Percentiles rank a stretch among this genome's conserved stretches.
Conservation (phyloP, 2,329 filamentous ascomycete species). For the Talaromyces albobiverticillius region DNA sequence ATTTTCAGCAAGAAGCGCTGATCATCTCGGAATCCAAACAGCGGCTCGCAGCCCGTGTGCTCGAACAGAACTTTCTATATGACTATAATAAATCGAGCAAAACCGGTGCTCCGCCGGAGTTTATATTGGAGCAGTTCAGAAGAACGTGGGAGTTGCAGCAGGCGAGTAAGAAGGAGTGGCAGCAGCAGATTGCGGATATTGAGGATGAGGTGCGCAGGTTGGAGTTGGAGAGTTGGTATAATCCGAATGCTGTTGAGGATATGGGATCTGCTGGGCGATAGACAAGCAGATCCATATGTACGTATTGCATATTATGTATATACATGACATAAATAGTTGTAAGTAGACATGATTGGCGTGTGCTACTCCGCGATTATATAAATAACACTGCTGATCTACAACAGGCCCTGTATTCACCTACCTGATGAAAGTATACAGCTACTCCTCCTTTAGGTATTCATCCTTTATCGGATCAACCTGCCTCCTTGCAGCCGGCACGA, state of each 20-base stretch:
- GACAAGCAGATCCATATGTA: no score
- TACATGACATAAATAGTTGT: no score
- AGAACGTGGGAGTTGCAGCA: constrained; percentile 62
- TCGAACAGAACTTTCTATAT: constrained; percentile 77
- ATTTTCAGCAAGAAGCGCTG: constrained; percentile 52
- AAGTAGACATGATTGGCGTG: no score
- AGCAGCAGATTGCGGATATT: constrained; percentile 54
- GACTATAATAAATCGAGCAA: constrained; percentile 64
- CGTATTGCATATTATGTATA: no score
- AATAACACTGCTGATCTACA: no score
- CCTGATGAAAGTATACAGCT: no score
- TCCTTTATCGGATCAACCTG: constrained; percentile 2
- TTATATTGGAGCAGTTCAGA: constrained; percentile 60
- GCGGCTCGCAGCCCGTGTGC: constrained; percentile 68
- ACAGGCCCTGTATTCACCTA: no score
- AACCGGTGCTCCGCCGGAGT: constrained; percentile 52
- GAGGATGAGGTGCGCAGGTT: constrained; percentile 58
- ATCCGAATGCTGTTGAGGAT: constrained; percentile 68
- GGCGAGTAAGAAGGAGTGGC: constrained; percentile 53
- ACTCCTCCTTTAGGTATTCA: no score
- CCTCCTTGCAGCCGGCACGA: not conserved
- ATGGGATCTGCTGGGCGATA: constrained; percentile 41
- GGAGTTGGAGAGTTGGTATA: constrained; percentile 73
- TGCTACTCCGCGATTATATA: no score
- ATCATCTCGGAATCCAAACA: constrained; percentile 74